These are phyloP conservation scores for Thielaviopsis populi DNA, from an alignment of 2,329 filamentous ascomycete species.

Conservation along the genomic window DNA sequence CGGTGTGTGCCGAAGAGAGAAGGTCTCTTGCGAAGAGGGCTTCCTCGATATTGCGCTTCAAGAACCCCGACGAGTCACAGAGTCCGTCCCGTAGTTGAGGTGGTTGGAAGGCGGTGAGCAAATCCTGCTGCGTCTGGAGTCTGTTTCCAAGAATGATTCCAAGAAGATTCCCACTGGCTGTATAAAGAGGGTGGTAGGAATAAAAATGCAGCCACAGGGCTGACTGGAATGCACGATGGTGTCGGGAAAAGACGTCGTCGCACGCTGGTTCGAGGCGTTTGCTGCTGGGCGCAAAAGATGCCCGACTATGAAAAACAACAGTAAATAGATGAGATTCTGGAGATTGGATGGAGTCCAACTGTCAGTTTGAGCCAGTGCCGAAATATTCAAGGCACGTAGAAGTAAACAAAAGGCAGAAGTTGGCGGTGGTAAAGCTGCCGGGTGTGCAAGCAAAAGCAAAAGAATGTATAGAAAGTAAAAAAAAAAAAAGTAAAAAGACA, in stretches of 20 bases:
- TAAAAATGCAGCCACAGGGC: background rate
- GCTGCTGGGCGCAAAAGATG: background rate
- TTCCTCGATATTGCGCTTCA: background rate
- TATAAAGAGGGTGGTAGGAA: background rate
- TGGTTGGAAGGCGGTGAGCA: background rate
- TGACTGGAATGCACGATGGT: background rate
- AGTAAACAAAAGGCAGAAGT: constrained; percentile 7
- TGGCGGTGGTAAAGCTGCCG: background rate
- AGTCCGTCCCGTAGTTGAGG: background rate
- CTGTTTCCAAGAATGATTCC: background rate
- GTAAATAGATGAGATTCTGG: background rate
- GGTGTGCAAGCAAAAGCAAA: background rate
- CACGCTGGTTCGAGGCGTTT: background rate
- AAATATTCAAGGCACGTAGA: background rate
- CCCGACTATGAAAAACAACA: background rate
- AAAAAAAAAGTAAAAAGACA: constrained; percentile 4
- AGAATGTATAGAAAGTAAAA: background rate
- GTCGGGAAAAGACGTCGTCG: background rate
- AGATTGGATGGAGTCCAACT: background rate
- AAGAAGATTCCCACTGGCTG: background rate
- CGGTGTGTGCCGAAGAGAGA: constrained; percentile 1
- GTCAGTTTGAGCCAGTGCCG: background rate
- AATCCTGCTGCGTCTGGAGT: background rate
- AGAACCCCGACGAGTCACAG: background rate
- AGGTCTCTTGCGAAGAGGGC: background rate